Percentiles rank a stretch among this genome's conserved stretches.
These are phyloP conservation scores for Sutorius eximius DNA, from an alignment of 1,284 basidiomycete species.

Conservation along the genomic window DNA sequence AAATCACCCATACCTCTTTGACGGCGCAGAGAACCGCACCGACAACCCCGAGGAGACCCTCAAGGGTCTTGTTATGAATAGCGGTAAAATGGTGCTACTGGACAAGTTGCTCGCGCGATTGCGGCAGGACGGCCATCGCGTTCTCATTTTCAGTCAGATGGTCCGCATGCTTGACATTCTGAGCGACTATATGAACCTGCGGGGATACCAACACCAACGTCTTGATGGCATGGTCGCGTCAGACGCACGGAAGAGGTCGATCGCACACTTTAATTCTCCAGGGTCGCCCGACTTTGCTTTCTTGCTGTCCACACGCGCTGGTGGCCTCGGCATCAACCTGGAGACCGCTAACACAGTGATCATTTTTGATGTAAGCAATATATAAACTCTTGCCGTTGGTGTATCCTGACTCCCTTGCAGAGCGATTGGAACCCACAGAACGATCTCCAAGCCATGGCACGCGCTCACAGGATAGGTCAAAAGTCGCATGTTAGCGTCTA, in stretches of 20 bases:
- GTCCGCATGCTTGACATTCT: slow-evolving; percentile 98
- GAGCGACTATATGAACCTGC: slow-evolving; percentile 91
- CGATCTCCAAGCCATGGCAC: slow-evolving; percentile 98
- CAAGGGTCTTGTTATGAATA: slow-evolving; percentile 96
- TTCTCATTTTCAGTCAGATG: slow-evolving; percentile 99
- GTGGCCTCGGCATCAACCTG: slow-evolving; percentile 97
- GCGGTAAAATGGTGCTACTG: slow-evolving; percentile 95
- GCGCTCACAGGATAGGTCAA: slow-evolving; percentile 95
- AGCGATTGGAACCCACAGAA: slow-evolving; percentile 98
- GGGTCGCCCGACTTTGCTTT: slow-evolving; percentile 97
- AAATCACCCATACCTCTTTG: slow-evolving; percentile 98
- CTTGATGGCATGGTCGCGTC: slow-evolving; percentile 96
- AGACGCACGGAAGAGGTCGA: slow-evolving; percentile 88
- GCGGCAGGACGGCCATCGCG: slow-evolving; percentile 90
- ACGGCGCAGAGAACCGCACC: slow-evolving; percentile 85
- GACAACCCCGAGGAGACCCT: slow-evolving; percentile 84
- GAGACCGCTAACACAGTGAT: slow-evolving; percentile 99
- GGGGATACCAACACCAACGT: slow-evolving; percentile 94
- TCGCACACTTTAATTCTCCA: slow-evolving; percentile 96
- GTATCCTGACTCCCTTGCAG: slow-evolving; percentile 41
- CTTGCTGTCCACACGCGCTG: slow-evolving; percentile 94
- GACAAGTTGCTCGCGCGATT: slow-evolving; percentile 91
- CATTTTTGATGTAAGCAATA: slow-evolving; percentile 87
- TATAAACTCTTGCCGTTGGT: slow-evolving; percentile 11
- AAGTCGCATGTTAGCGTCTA: slow-evolving; percentile 99